These are phyloP conservation scores for Uronychia setigera DNA, from an alignment of 73 alveolate species.

Conservation along the genomic window DNA sequence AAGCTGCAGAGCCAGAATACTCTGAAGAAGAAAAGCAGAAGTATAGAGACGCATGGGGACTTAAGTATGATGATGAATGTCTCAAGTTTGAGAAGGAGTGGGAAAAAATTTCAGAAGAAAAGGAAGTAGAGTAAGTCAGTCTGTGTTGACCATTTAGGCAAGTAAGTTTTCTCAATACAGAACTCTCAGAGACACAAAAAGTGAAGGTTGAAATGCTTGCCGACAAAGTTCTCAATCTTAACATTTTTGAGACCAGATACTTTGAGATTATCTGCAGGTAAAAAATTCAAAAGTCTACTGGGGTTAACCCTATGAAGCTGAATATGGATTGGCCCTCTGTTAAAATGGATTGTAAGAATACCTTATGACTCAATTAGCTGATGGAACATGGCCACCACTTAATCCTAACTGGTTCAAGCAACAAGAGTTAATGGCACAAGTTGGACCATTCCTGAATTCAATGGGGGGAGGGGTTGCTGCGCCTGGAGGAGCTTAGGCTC, in stretches of 20 bases:
- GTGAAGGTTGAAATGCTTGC: constrained; percentile 38
- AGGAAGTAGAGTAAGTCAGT: constrained; percentile 12
- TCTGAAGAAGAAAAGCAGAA: constrained; percentile 44
- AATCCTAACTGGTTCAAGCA: constrained; percentile 73
- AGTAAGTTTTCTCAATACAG: constrained; percentile 1
- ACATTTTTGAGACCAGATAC: constrained; percentile 42
- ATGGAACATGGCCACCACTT: constrained; percentile 70
- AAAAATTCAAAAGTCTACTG: constrained; percentile 24
- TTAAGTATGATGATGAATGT: constrained; percentile 48
- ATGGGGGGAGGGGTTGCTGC: constrained; percentile 48
- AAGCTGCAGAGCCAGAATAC: no score
- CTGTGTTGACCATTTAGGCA: no score
- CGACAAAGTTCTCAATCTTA: constrained; percentile 41
- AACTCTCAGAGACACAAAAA: constrained; percentile 13
- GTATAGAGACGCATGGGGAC: constrained; percentile 59
- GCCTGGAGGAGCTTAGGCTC: constrained; percentile 19
- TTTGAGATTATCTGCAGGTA: constrained; percentile 15
- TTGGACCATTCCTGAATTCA: constrained; percentile 55
- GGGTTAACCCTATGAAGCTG: constrained; percentile 52
- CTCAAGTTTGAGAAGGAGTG: constrained; percentile 55
- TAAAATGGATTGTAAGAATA: constrained; percentile 24
- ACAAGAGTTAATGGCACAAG: constrained; percentile 55
- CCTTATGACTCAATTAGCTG: background rate
- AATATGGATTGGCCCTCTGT: constrained; percentile 68
- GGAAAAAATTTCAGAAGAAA: constrained; percentile 39